phyloP scores from a whole-genome alignment of 2,329 filamentous ascomycete genomes.

The Aspergillus jensenii region DNA sequence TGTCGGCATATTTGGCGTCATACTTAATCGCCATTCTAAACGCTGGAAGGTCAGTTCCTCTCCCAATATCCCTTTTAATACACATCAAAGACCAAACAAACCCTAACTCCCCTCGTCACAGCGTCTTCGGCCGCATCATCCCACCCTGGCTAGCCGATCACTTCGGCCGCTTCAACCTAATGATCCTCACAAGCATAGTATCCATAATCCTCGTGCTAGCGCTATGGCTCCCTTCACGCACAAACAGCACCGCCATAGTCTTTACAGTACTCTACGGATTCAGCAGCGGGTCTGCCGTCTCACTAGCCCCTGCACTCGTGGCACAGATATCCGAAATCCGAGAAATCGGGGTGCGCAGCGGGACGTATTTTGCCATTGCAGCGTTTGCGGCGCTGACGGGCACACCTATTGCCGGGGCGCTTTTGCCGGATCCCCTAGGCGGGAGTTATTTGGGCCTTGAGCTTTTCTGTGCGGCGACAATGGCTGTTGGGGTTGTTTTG shows the following conservation, averaged over 20 bases:
- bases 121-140: constrained; percentile 57
- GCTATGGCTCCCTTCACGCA: constrained; percentile 55
- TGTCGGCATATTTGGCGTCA: constrained; percentile 40
- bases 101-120: constrained; percentile 9
- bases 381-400: constrained; percentile 63
- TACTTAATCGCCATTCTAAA: constrained; percentile 59
- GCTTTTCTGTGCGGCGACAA: constrained; percentile 28
- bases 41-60: constrained; percentile 31
- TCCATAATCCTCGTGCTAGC: constrained; percentile 36
- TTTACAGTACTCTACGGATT: constrained; percentile 71
- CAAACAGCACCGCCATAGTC: constrained; percentile 59
- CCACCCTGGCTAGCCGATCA: constrained; percentile 56
- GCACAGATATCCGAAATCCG: constrained; percentile 70
- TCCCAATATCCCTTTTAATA: background rate
- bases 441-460: constrained; percentile 26
- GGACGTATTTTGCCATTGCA: constrained; percentile 62
- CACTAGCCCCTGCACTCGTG: constrained; percentile 60
- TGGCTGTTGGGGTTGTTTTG: constrained; percentile 23
- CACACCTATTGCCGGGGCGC: constrained; percentile 29
- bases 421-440: constrained; percentile 26
- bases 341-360: constrained; percentile 68
- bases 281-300: constrained; percentile 65
- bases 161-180: constrained; percentile 34
- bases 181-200: constrained; percentile 13
- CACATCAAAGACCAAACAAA: background rate